phyloP scores from a whole-genome alignment of 2,329 filamentous ascomycete species.

The Xylaria hypoxylon region DNA sequence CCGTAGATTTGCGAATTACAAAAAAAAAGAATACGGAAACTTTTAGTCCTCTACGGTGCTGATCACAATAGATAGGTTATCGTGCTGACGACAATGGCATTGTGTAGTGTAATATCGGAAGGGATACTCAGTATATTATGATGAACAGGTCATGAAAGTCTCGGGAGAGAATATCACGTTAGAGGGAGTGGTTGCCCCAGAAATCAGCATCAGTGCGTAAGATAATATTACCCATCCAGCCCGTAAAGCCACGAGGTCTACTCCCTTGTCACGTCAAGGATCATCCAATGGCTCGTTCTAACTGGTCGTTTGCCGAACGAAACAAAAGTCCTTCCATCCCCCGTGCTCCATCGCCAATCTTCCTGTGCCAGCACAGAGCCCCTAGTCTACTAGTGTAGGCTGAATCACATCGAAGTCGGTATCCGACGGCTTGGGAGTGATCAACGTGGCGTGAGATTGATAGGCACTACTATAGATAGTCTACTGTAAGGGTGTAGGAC shows the following conservation, averaged over 20 bases:
- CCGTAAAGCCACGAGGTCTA: conserved; percentile 31
- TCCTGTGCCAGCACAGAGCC: not conserved
- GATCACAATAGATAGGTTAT: not conserved
- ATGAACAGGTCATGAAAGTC: conserved; percentile 26
- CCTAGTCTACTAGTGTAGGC: conserved; percentile 7
- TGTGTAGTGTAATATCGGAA: not conserved
- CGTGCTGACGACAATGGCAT: not conserved
- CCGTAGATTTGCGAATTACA: not conserved
- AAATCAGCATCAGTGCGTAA: conserved; percentile 30
- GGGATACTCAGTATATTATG: conserved; percentile 15
- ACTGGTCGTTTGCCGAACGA: conserved; percentile 38
- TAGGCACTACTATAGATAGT: no score
- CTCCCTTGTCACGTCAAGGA: conserved; percentile 15
- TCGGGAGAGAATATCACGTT: conserved; percentile 22
- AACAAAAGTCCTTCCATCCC: conserved; percentile 13
- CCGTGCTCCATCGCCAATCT: conserved; percentile 19
- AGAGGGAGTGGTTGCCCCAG: conserved; percentile 26
- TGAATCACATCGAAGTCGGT: conserved; percentile 23
- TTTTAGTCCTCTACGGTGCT: not conserved
- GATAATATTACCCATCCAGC: conserved; percentile 36
- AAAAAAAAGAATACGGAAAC: not conserved
- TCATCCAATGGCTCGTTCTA: conserved; percentile 20
- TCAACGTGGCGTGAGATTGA: conserved; percentile 34
- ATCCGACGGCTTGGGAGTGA: conserved; percentile 39
- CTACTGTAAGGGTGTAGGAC: conserved; percentile 16